Conservation (phyloP, 257 asterid genomes). For the Gentiana macrophylla region DNA sequence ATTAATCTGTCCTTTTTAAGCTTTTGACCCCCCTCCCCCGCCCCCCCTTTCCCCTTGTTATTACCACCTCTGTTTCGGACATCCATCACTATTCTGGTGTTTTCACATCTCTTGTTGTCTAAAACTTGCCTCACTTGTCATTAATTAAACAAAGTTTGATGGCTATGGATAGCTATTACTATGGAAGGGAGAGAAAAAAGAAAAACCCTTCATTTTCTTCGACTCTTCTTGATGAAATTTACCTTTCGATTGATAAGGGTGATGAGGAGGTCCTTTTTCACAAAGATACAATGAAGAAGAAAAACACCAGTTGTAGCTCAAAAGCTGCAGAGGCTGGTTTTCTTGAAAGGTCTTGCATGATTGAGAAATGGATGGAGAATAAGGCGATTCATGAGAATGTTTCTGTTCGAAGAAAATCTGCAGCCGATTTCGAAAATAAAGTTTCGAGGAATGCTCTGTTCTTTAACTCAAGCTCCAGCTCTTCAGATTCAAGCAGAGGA, state of each 20-base stretch:
- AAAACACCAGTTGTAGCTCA: conserved; percentile 12
- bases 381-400: conserved; percentile 30
- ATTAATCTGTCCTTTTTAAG: conserved; percentile 29
- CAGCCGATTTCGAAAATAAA: conserved; percentile 35
- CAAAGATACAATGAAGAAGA: conserved; percentile 36
- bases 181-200: conserved; percentile 10
- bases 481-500: conserved; percentile 54
- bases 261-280: conserved; percentile 17
- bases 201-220: conserved; percentile 68
- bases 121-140: not conserved
- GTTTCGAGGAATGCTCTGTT: conserved; percentile 21
- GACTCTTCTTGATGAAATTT: conserved; percentile 62
- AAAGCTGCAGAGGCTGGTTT: conserved; percentile 41
- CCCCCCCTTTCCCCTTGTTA: not conserved
- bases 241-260: conserved; percentile 61
- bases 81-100: not conserved
- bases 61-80: conserved; percentile 1
- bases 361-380: conserved; percentile 92
- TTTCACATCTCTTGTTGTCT: not conserved
- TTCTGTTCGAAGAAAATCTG: conserved; percentile 32
- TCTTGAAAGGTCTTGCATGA: conserved; percentile 58
- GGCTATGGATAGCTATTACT: conserved; percentile 28
- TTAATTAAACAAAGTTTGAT: not conserved
- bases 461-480: conserved; percentile 54
- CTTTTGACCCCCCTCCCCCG: conserved; percentile 33